Evolutionary conservation across 2,329 filamentous ascomycete species (phyloP).

Genomic region (Aureobasidium sp.): DNA sequence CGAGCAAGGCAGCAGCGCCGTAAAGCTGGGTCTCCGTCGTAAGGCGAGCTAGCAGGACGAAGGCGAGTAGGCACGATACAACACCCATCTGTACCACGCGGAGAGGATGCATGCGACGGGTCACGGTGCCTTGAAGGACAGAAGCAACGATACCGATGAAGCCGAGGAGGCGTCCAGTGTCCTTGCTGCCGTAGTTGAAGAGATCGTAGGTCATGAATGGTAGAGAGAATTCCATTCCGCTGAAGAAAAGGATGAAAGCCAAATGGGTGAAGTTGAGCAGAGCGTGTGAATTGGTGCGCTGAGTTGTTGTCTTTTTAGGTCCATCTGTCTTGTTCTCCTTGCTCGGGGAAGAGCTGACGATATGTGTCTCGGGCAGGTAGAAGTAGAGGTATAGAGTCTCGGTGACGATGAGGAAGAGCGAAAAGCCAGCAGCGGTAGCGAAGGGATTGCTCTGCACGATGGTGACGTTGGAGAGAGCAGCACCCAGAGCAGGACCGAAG

Average conservation of each 20-base stretch:
- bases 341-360: slow-evolving; percentile 19
- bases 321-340: slow-evolving; percentile 5
- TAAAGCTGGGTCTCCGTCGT: slow-evolving; percentile 65
- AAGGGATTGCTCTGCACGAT: slow-evolving; percentile 85
- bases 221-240: slow-evolving; percentile 93
- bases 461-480: slow-evolving; percentile 69
- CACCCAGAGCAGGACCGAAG: slow-evolving; percentile 86
- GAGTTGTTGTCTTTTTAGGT: slow-evolving; percentile 15
- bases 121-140: slow-evolving; percentile 86
- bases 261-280: slow-evolving; percentile 82
- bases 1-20: slow-evolving; percentile 70
- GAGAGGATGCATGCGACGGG: slow-evolving; percentile 73
- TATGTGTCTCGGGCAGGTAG: slow-evolving; percentile 78
- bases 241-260: slow-evolving; percentile 90
- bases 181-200: slow-evolving; percentile 69
- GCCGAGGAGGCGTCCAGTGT: slow-evolving; percentile 79
- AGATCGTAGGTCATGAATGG: slow-evolving; percentile 97
- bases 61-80: slow-evolving; percentile 66
- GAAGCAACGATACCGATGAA: slow-evolving; percentile 88
- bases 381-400: slow-evolving; percentile 86
- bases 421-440: slow-evolving; percentile 83
- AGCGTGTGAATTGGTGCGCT: slow-evolving; percentile 71
- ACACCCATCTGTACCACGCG: slow-evolving; percentile 73
- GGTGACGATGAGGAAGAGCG: slow-evolving; percentile 69
- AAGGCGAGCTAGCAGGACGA: slow-evolving; percentile 67